A percentile compares a stretch with the other conserved stretches of the same genome.
Evolutionary conservation across 306 rosid species (phyloP).

Genomic region (Cicer chorassanicum): DNA sequence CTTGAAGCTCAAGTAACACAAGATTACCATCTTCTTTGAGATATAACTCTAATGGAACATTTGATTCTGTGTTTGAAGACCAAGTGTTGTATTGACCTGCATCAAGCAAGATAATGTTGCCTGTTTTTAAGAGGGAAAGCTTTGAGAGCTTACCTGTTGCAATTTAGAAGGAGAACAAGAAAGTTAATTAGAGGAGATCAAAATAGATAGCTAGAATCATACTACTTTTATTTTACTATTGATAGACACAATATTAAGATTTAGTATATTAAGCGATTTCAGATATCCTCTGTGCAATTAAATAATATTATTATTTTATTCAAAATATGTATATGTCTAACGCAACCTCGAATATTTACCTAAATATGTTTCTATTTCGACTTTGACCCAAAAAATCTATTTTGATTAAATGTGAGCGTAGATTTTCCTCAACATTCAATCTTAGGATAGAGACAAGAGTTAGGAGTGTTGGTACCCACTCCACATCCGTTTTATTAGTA

Average conservation of each 20-base stretch:
- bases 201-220: neutral
- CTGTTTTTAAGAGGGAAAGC: slow-evolving; percentile 38
- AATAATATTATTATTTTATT: too few relatives aligned
- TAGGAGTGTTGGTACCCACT: too few relatives aligned
- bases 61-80: slow-evolving; percentile 41
- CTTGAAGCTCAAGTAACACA: slow-evolving; percentile 36
- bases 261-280: too few relatives aligned
- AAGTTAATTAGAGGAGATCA: neutral
- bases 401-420: too few relatives aligned
- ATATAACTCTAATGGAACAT: neutral
- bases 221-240: neutral
- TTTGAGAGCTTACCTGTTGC: slow-evolving; percentile 42
- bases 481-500: too few relatives aligned
- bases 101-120: slow-evolving; percentile 45
- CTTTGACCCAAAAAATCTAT: too few relatives aligned
- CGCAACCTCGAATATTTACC: too few relatives aligned
- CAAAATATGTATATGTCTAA: too few relatives aligned
- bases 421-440: too few relatives aligned
- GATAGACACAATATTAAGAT: neutral
- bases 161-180: neutral
- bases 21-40: slow-evolving; percentile 54
- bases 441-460: too few relatives aligned
- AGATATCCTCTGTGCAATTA: too few relatives aligned
- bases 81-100: slow-evolving; percentile 27
- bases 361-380: too few relatives aligned